Conservation (phyloP, 2,329 filamentous ascomycete genomes). For the Magnaporthiopsis poae region DNA sequence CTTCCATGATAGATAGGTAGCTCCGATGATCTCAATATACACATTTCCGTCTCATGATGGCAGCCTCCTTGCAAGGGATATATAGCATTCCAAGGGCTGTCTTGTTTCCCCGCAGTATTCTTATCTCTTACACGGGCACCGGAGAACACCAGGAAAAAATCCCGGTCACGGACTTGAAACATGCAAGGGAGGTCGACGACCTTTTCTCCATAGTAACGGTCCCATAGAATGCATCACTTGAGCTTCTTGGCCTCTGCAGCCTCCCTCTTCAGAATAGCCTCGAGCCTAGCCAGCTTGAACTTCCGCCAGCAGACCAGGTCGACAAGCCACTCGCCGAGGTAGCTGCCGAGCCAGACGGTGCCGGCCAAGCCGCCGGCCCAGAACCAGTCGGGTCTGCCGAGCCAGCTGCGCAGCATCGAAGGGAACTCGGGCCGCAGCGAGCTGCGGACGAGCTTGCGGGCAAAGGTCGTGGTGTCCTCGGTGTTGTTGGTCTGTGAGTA, state of each 20-base stretch:
- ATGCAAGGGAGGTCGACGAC: too few species aligned
- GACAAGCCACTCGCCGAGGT: constrained; percentile 28
- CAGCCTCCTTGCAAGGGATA: too few species aligned
- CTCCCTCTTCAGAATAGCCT: constrained; percentile 19
- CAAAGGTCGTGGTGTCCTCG: constrained; percentile 34
- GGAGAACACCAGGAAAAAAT: too few species aligned
- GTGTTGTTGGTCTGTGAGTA: constrained; percentile 40
- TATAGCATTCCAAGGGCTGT: too few species aligned
- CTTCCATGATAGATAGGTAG: too few species aligned
- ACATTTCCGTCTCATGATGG: too few species aligned
- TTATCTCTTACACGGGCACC: too few species aligned
- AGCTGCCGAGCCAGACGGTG: constrained; percentile 20
- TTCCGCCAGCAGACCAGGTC: constrained; percentile 24
- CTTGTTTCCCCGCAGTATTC: too few species aligned
- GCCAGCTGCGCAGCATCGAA: constrained; percentile 20
- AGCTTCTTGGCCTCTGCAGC: constrained; percentile 16
- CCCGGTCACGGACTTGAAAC: not conserved
- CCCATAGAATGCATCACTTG: not conserved
- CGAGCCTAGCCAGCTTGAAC: constrained; percentile 26
- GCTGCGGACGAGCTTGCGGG: constrained; percentile 30
- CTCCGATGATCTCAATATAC: too few species aligned
- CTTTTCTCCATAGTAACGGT: not conserved
- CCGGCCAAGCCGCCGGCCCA: constrained; percentile 28
- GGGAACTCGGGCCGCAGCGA: constrained; percentile 29
- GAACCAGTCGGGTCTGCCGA: constrained; percentile 34